Percentiles rank a stretch among this genome's conserved stretches.
Evolutionary conservation across 768 basidiomycete species (phyloP).

Genomic region (Lepiota brunneoincarnata): DNA sequence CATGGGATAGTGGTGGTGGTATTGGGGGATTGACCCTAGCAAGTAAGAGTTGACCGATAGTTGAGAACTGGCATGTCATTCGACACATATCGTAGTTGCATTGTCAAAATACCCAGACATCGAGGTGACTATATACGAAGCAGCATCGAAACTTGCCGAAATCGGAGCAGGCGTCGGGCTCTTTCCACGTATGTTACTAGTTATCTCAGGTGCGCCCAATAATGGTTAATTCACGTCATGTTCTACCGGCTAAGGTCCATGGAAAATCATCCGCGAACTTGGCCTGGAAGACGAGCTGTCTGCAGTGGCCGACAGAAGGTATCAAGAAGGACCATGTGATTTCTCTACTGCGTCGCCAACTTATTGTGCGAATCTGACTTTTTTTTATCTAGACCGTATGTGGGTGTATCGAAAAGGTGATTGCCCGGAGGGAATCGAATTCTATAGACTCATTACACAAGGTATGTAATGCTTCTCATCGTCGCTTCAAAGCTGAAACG

Average conservation of each 20-base stretch:
- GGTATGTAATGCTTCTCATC: slow-evolving; percentile 1
- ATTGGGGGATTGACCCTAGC: slow-evolving; percentile 47
- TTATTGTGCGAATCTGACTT: background rate
- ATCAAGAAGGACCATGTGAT: slow-evolving; percentile 38
- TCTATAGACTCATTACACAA: slow-evolving; percentile 11
- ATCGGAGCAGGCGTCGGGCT: slow-evolving; percentile 60
- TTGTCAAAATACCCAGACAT: slow-evolving; percentile 49
- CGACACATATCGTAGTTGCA: slow-evolving; percentile 27
- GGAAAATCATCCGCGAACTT: slow-evolving; percentile 41
- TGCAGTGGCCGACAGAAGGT: slow-evolving; percentile 32
- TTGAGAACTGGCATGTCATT: slow-evolving; percentile 6
- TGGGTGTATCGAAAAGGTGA: slow-evolving; percentile 30
- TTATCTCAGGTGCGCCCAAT: background rate
- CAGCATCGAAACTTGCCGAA: slow-evolving; percentile 44
- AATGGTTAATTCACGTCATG: background rate
- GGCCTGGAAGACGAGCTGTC: slow-evolving; percentile 45
- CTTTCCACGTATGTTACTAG: slow-evolving; percentile 36
- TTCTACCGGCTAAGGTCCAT: slow-evolving; percentile 32
- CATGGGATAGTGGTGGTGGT: slow-evolving; percentile 41
- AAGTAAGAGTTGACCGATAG: slow-evolving; percentile 18
- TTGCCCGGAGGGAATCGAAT: slow-evolving; percentile 19
- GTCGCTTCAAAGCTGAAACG: background rate
- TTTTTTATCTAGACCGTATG: slow-evolving; percentile 35
- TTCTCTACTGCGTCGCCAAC: background rate
- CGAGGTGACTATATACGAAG: slow-evolving; percentile 55